A percentile compares a stretch with the other conserved stretches of the same genome.
These are phyloP conservation scores for Lophiotrema nucula DNA, from an alignment of 495 filamentous ascomycete genomes.

Conservation along the genomic window DNA sequence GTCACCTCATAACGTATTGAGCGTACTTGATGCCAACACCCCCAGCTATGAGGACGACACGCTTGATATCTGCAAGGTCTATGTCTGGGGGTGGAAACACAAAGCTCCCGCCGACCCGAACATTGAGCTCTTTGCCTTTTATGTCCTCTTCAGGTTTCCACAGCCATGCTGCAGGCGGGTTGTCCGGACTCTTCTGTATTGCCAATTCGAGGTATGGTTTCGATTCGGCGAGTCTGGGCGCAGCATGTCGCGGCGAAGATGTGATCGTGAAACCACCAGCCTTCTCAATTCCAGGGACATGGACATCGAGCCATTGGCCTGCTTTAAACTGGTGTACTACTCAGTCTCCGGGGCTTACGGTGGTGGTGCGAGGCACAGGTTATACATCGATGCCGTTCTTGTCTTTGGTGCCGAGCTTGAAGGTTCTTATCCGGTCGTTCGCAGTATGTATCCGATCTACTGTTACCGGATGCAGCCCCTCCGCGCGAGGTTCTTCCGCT, in stretches of 20 bases:
- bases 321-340: conserved; percentile 61
- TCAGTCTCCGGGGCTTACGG: too few relatives aligned
- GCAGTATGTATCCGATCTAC: conserved; percentile 34
- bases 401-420: conserved; percentile 22
- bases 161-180: conserved; percentile 73
- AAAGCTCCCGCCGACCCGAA: conserved; percentile 79
- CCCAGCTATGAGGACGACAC: conserved; percentile 72
- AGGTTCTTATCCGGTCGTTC: conserved; percentile 45
- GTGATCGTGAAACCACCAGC: conserved; percentile 87
- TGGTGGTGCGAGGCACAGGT: neutral
- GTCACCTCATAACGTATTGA: conserved; percentile 18
- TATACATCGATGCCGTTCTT: conserved; percentile 27
- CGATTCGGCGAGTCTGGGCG: neutral
- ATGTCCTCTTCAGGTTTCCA: conserved; percentile 59
- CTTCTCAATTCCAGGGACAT: conserved; percentile 62
- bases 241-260: conserved; percentile 57
- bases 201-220: conserved; percentile 67
- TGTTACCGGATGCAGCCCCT: conserved; percentile 35
- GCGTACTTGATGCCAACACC: conserved; percentile 80
- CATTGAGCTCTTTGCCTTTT: conserved; percentile 54
- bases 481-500: conserved; percentile 66
- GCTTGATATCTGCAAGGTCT: conserved; percentile 45
- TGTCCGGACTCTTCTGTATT: conserved; percentile 63
- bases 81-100: conserved; percentile 64
- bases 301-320: conserved; percentile 90